phyloP scores from a whole-genome alignment of 2,329 filamentous ascomycete species.

The Colletotrichum godetiae region DNA sequence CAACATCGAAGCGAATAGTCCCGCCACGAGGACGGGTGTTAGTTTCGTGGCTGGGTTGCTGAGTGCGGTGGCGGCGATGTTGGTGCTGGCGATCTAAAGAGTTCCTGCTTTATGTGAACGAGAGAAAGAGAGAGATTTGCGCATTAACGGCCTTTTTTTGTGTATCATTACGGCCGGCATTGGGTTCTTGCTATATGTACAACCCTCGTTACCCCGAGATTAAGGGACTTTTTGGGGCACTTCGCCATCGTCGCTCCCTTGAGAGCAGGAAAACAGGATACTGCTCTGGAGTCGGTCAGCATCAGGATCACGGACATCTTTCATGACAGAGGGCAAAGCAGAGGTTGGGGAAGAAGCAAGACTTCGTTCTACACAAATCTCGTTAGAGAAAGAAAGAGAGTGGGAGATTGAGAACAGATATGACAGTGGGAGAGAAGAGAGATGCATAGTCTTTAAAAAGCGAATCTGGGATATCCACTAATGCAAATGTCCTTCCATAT shows the following conservation, averaged over 20 bases:
- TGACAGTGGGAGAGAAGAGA: not conserved
- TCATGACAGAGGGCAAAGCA: not conserved
- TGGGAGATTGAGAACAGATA: not conserved
- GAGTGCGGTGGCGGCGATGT: not conserved
- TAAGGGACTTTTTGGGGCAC: too few species aligned
- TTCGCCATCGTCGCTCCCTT: not conserved
- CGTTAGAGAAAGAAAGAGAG: too few species aligned
- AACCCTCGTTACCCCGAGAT: too few species aligned
- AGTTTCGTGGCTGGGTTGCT: constrained; percentile 14
- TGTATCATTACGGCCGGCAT: not conserved
- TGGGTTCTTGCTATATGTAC: too few species aligned
- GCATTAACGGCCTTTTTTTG: not conserved
- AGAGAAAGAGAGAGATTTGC: not conserved
- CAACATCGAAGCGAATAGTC: constrained; percentile 32
- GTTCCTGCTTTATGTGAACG: not conserved
- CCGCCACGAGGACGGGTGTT: constrained; percentile 10
- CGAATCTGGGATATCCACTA: constrained; percentile 28
- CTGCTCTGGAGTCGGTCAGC: not conserved
- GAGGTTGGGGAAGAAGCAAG: not conserved
- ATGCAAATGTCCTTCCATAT: constrained; percentile 15
- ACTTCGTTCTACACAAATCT: too few species aligned
- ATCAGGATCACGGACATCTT: not conserved
- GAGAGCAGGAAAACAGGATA: not conserved
- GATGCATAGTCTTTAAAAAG: not conserved
- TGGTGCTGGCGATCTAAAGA: constrained; percentile 10